Base-by-base conservation (phyloP, 1,139 yeast species). In the Debaryomycetaceae sp. region DNA sequence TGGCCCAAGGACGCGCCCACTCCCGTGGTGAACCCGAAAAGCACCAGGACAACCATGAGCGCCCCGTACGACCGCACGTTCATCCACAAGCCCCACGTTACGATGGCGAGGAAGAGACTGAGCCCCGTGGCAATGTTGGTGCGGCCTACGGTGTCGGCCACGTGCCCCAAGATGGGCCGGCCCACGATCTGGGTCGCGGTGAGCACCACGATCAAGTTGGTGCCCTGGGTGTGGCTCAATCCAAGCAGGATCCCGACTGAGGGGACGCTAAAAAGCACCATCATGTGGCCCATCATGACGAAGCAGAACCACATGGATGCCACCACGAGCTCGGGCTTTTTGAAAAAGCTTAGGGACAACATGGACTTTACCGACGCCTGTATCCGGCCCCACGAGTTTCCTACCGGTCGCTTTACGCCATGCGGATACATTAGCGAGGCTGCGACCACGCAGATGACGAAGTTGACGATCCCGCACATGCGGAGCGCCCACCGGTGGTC, bases 401-500 rank as follows among this genome's bases (percentile, higher is more conserved):
- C 49, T 18, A 35, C 39, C 14, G 38, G 39, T 4, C 42, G 38
- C 5, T 55, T 53, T 12, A 52, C 51, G 36, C 45, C 52, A 20
- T 53, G 44, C 4, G 73, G 68, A 32, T 56, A 58, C 32, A 76
- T 51, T 22, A 77, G 46, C 13, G 63, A 32, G 13, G 60, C 45
- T 1, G 49, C 43, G 7, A 55, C 31, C 2, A 49, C 26, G 7
- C 71, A 59, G 5, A 69, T 46, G 4, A 56, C 62, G 3, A 64
- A 47, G 25, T 73, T 58, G 21, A 68, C 58, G 19, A 71, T 55
- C 0, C 73, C 77, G 25, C 68, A 54, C 66, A 76, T 67, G 35
- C 87, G 54, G 34, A 77, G 55, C 0, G 85, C 78, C 86, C 85
- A 77, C 32, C 58, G 51, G 36, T 69, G 80, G 41, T 71, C 60